phyloP scores from a whole-genome alignment of 768 basidiomycete species.

The Glaciozyma martinii region DNA sequence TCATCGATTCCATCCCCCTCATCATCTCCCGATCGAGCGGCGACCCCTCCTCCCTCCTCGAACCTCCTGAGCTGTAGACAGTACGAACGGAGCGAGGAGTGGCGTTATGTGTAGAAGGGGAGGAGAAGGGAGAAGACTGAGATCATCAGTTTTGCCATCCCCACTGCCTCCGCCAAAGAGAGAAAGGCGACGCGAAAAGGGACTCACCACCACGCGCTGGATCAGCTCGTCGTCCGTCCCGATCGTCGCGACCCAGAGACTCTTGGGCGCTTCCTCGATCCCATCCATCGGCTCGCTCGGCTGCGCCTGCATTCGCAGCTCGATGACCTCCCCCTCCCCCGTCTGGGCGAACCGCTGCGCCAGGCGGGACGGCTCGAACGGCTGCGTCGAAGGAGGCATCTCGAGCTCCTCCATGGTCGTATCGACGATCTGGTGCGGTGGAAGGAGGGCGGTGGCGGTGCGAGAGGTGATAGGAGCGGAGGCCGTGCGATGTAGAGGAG shows the following conservation, averaged over 20 bases:
- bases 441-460: too few species aligned
- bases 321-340: constrained; percentile 1
- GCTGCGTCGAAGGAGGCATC: constrained; percentile 14
- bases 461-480: not conserved
- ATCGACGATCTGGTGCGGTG: not conserved
- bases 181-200: too few species aligned
- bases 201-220: constrained; percentile 18
- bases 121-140: too few species aligned
- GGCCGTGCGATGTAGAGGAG: not conserved
- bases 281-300: not conserved
- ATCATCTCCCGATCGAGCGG: too few species aligned
- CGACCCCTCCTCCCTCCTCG: too few species aligned
- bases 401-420: not conserved
- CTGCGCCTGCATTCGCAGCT: not conserved
- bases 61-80: too few species aligned
- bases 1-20: not conserved
- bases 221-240: constrained; percentile 12
- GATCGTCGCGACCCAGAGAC: constrained; percentile 10
- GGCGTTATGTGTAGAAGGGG: too few species aligned
- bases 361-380: constrained; percentile 8
- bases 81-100: too few species aligned
- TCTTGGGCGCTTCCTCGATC: not conserved
- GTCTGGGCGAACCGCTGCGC: not conserved
- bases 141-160: too few species aligned
- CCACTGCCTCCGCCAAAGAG: too few species aligned